A percentile compares a stretch with the other conserved stretches of the same genome.
phyloP scores from a whole-genome alignment of 345 rosid species.

The Eutrema yunnanense region DNA sequence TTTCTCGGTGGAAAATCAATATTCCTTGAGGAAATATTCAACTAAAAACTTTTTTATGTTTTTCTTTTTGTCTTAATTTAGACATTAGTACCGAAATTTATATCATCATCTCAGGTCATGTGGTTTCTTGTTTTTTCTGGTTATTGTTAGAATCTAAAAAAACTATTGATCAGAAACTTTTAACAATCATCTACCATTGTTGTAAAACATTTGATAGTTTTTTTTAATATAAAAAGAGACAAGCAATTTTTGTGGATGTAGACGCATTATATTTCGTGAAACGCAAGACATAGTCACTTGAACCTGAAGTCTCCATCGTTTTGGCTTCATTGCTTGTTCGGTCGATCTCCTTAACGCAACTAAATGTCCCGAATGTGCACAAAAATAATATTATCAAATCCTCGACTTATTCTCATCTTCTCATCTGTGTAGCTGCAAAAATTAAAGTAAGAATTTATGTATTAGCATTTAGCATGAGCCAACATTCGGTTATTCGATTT shows the following conservation, averaged over 20 bases:
- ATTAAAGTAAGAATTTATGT: neutral
- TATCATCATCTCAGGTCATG: slow-evolving; percentile 4
- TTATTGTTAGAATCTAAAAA: slow-evolving; percentile 14
- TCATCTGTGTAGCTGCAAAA: slow-evolving; percentile 66
- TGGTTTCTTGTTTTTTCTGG: slow-evolving; percentile 22
- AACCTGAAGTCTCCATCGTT: slow-evolving; percentile 20
- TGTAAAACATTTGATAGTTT: slow-evolving; percentile 16
- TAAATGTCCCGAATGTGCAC: slow-evolving; percentile 45
- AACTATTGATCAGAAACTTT: neutral
- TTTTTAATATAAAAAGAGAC: neutral
- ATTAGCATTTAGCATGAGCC: neutral
- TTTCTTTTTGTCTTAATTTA: slow-evolving; percentile 12
- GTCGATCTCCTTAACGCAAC: neutral
- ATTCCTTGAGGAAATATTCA: neutral
- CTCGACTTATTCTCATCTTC: slow-evolving; percentile 69
- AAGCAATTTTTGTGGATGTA: neutral
- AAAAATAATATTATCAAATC: slow-evolving; percentile 54
- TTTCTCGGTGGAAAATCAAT: neutral
- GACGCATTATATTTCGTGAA: neutral
- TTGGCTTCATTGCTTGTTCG: slow-evolving; percentile 13
- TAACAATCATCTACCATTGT: neutral
- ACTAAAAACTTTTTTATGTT: neutral
- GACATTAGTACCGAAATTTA: neutral
- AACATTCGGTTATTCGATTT: neutral
- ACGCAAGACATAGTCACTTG: slow-evolving; percentile 9